phyloP scores from a whole-genome alignment of 345 rosid genomes.

The Bruguiera sexangula region DNA sequence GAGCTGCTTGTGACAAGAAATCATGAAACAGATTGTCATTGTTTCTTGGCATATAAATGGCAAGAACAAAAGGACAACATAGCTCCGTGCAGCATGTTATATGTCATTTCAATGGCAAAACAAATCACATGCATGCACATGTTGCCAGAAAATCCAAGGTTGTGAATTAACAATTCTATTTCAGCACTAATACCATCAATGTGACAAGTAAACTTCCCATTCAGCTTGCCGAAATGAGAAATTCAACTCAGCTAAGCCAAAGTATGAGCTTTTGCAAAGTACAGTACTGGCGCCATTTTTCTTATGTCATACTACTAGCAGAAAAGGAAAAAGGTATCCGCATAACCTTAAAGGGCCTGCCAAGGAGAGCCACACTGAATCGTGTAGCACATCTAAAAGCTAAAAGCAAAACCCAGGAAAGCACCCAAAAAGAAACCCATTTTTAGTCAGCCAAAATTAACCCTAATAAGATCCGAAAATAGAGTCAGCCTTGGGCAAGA shows the following conservation, averaged over 20 bases:
- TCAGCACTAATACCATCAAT: not conserved
- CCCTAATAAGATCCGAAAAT: constrained; percentile 6
- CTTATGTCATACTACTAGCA: no score
- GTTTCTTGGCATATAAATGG: not conserved
- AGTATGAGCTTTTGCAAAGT: not conserved
- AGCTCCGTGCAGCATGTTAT: no score
- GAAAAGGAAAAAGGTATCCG: constrained; percentile 20
- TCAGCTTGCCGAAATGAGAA: constrained; percentile 2
- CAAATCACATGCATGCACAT: not conserved
- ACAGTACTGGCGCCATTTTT: no score
- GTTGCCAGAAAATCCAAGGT: not conserved
- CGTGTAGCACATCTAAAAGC: constrained; percentile 21
- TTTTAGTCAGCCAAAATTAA: constrained; percentile 19
- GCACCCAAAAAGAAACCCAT: constrained; percentile 5
- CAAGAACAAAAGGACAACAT: not conserved
- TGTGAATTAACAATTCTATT: not conserved
- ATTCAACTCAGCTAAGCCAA: not conserved
- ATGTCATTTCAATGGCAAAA: not conserved
- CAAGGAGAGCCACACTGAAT: constrained; percentile 21
- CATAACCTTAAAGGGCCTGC: constrained; percentile 16
- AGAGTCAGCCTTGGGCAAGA: constrained; percentile 8
- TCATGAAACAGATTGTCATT: not conserved
- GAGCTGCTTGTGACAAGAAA: not conserved
- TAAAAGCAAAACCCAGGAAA: constrained; percentile 22
- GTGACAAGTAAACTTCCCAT: not conserved